phyloP scores from a whole-genome alignment of 495 filamentous ascomycete genomes.

The Niebla homalea region DNA sequence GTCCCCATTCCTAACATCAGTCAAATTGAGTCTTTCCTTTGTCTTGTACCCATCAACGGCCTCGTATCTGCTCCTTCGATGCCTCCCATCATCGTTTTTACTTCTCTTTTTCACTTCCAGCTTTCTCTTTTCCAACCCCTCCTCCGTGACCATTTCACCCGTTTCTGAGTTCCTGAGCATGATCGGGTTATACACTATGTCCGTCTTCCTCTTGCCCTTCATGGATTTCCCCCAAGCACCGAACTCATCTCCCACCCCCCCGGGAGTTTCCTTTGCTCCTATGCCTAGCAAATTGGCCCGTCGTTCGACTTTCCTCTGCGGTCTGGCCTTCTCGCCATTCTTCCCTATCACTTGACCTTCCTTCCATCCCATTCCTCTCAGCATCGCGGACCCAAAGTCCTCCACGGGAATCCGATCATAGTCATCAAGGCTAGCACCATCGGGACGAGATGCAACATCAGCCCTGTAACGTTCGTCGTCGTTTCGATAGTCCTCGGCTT shows the following conservation, averaged over 20 bases:
- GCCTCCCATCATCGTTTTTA: slow-evolving; percentile 22
- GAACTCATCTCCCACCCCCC: slow-evolving; percentile 59
- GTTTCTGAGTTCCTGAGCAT: slow-evolving; percentile 52
- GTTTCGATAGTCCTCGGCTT: slow-evolving; percentile 20
- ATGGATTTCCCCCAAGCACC: slow-evolving; percentile 61
- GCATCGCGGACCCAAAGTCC: slow-evolving; percentile 77
- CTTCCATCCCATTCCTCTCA: slow-evolving; percentile 89
- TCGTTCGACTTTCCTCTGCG: slow-evolving; percentile 39
- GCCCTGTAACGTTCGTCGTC: slow-evolving; percentile 58
- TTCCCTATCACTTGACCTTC: slow-evolving; percentile 62
- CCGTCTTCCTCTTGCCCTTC: slow-evolving; percentile 40
- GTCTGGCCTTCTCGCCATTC: slow-evolving; percentile 30
- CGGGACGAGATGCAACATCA: slow-evolving; percentile 58
- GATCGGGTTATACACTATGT: slow-evolving; percentile 53
- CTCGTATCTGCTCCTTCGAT: slow-evolving; percentile 35
- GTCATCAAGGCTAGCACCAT: slow-evolving; percentile 62
- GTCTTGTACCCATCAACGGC: slow-evolving; percentile 26
- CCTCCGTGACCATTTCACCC: slow-evolving; percentile 51
- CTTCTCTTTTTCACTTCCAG: slow-evolving; percentile 33
- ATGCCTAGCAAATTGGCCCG: slow-evolving; percentile 75
- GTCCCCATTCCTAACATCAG: slow-evolving; percentile 23
- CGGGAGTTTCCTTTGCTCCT: slow-evolving; percentile 54
- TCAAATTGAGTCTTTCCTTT: slow-evolving; percentile 18
- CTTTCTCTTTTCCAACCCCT: slow-evolving; percentile 37
- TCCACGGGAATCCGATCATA: slow-evolving; percentile 85